Base-by-base conservation (phyloP, 2,329 filamentous ascomycete species). In the Microcyclosporella mali region DNA sequence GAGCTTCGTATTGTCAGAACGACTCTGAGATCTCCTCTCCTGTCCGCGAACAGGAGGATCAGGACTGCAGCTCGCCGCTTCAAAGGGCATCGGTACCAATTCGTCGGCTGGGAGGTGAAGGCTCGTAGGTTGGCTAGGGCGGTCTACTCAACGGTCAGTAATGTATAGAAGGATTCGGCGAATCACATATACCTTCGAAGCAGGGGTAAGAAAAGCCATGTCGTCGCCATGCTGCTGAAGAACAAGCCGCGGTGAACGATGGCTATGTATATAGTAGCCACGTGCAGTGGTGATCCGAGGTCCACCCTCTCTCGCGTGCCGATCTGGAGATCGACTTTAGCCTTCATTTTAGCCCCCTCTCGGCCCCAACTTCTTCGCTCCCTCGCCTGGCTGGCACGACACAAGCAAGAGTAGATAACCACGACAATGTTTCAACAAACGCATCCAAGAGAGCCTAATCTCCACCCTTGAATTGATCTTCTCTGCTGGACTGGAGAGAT, bases 21-120 rank as follows among this genome's bases (percentile, higher is more conserved):
- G 8, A 81, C 76, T 48, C 75, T 78, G 46, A 97, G 70, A 53
- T 94, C 85, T 31, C 90, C 90, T 49, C 76, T 72, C 33, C 77
- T 76, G 65, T 95, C 90, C 28, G 88, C 87, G 62, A 92, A 95
- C 1, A 97, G 75, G 40, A 97, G 75, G 37, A 97, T 76, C 41
- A 97, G 70, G 31, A 97, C 90, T 17, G 90, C 89, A 11, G 90
- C 90, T 52, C 88, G 80, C 49, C 86, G 78, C 11, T 69, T 71
- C 7, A 80, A 58, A 1, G 78, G 78, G 32, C 78, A 72, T 37
- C 70, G 67, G 50, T 71, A 66, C 65, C 78, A 82, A 49, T 69
- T 70, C 6, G 77, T 79, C 7, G 74, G 70, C 31, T 76, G 77
- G n/a, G 77, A 68, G 11, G 65, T 62, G 55, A 79, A 82, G 28